Conservation (phyloP, 1,139 yeast species). For the Magnusiomyces ingens region DNA sequence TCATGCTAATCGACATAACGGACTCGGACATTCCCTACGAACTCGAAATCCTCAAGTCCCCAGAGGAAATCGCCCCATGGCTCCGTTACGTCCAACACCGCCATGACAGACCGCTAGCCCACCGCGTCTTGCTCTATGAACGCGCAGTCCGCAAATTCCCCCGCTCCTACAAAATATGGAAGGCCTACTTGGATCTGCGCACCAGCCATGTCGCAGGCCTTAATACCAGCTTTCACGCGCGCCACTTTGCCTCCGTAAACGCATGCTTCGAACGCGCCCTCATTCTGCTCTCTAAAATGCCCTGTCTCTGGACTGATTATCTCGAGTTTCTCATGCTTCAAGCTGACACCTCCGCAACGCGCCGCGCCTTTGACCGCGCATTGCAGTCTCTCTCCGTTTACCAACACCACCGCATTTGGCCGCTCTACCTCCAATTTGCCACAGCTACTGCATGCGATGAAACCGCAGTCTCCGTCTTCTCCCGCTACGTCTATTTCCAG, state of each 20-base stretch:
- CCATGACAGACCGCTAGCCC: constrained; percentile 28
- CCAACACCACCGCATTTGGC: constrained; percentile 60
- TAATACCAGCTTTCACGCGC: constrained; percentile 28
- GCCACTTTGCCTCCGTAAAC: constrained; percentile 36
- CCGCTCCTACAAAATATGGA: constrained; percentile 54
- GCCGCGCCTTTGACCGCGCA: constrained; percentile 48
- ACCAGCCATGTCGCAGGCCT: constrained; percentile 30
- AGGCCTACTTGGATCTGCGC: constrained; percentile 43
- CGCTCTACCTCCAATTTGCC: constrained; percentile 47
- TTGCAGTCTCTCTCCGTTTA: constrained; percentile 45
- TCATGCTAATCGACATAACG: constrained; percentile 12
- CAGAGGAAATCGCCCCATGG: constrained; percentile 47
- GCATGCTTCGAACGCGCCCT: constrained; percentile 45
- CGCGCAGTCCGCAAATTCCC: constrained; percentile 47
- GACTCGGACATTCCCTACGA: constrained; percentile 42
- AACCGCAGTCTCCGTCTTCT: constrained; percentile 41
- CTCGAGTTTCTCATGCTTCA: constrained; percentile 41
- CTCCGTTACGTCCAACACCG: constrained; percentile 43
- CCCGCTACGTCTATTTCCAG: constrained; percentile 40
- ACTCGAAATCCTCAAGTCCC: constrained; percentile 40
- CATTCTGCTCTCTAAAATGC: constrained; percentile 40
- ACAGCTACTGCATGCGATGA: constrained; percentile 38
- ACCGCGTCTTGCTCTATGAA: constrained; percentile 43
- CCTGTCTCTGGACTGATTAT: constrained; percentile 52
- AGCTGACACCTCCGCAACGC: constrained; percentile 39